Evolutionary conservation across 1,284 basidiomycete genomes (phyloP), one percentile per base, ranked within the genome.

Genomic region (Cystobasidium pallidum): DNA sequence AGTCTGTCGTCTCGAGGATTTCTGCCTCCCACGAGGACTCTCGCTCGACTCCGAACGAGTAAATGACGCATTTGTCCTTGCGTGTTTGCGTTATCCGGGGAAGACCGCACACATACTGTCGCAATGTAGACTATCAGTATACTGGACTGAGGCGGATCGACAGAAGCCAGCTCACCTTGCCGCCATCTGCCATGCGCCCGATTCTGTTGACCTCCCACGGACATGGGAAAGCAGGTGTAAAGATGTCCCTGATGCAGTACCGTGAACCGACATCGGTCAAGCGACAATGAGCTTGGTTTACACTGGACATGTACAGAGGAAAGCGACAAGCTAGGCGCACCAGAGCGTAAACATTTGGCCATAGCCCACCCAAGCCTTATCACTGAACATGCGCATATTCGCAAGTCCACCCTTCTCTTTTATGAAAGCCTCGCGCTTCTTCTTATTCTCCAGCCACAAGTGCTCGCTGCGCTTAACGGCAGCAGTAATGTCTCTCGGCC

Each of bases 151-250:
- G 36, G 8, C 17, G 55, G 13, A 7, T 26, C 7, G 11, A 6
- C 26, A 7, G 17, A 15, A 51, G 15, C 49, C n/a, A 61, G 3
- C 43, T 2, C 28, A 70, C 67, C 68, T 71, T 71, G 19, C 73
- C 73, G 19, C 73, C 73, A 51, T 74, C 73, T 26, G 57, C 73
- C 36, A 63, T 63, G 2, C 49, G 41, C 7, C 73, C 73, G 8
- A 74, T 55, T 28, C 73, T 49, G 24, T 65, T 67, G 32, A 63
- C 39, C 34, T 74, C 67, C 49, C 54, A 65, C 17, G 67, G 66
- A 54, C 66, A 74, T n/a, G 73, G 73, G 47, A 68, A 73, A 32
- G 66, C 39, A 11, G 72, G 72, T 2, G 52, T 41, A 36, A 68
- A 70, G 49, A 73, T 66, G 34, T 73, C 66, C 66, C 65, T 62